Evolutionary conservation across 768 basidiomycete genomes (phyloP).

Genomic region (Aureoboletus auriporus): DNA sequence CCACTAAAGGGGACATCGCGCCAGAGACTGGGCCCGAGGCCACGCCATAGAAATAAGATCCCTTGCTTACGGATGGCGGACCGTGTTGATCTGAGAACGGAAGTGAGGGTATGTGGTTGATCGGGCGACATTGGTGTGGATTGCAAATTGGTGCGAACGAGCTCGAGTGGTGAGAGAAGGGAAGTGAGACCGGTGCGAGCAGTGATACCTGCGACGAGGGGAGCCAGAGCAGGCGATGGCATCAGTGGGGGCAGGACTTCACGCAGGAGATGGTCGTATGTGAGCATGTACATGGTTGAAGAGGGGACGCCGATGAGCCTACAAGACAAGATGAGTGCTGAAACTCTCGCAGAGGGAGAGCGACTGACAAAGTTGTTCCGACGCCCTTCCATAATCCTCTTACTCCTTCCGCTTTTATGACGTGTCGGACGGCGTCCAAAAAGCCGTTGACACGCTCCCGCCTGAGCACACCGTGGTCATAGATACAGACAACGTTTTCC

Average conservation of each 20-base stretch:
- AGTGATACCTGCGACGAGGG: slow-evolving; percentile 77
- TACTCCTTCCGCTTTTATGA: slow-evolving; percentile 76
- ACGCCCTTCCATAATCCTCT: slow-evolving; percentile 93
- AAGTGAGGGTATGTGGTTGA: slow-evolving; percentile 72
- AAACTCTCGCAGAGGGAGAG: neutral
- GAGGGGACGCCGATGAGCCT: slow-evolving; percentile 91
- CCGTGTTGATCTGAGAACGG: slow-evolving; percentile 63
- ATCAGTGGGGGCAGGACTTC: slow-evolving; percentile 58
- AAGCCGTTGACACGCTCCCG: slow-evolving; percentile 81
- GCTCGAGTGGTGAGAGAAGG: slow-evolving; percentile 82
- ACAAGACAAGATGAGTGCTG: slow-evolving; percentile 7
- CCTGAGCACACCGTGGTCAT: slow-evolving; percentile 67
- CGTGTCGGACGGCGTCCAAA: slow-evolving; percentile 76
- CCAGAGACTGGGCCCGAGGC: slow-evolving; percentile 90
- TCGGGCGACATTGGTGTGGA: slow-evolving; percentile 71
- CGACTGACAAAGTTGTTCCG: slow-evolving; percentile 79
- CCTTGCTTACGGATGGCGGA: slow-evolving; percentile 61
- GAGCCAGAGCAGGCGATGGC: slow-evolving; percentile 49
- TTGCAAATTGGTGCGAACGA: slow-evolving; percentile 90
- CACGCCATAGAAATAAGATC: slow-evolving; percentile 76
- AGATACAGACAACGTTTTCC: slow-evolving; percentile 73
- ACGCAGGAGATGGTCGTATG: slow-evolving; percentile 84
- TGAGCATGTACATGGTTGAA: slow-evolving; percentile 90
- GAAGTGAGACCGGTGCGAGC: slow-evolving; percentile 80
- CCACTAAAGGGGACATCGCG: slow-evolving; percentile 97